phyloP scores from a whole-genome alignment of 2,329 filamentous ascomycete species.

The Aspergillus transmontanensis region DNA sequence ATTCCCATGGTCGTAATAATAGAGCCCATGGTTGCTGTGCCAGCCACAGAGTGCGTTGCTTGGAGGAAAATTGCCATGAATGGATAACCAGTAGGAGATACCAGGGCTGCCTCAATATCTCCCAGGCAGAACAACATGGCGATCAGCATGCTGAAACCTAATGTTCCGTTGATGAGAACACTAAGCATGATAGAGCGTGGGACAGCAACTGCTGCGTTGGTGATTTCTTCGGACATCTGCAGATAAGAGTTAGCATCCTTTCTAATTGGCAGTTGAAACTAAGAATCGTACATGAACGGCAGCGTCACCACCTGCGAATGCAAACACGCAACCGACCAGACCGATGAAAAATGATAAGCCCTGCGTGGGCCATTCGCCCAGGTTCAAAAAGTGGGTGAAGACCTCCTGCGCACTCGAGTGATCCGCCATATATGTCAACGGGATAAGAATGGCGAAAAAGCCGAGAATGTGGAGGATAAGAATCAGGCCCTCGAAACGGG shows the following conservation, averaged over 20 bases:
- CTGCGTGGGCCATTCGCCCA: constrained; percentile 47
- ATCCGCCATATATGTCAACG: constrained; percentile 47
- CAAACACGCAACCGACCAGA: constrained; percentile 37
- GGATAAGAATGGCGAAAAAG: constrained; percentile 55
- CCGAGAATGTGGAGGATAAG: constrained; percentile 55
- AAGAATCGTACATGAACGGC: constrained; percentile 39
- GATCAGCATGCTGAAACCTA: constrained; percentile 42
- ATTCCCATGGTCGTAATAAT: constrained; percentile 34
- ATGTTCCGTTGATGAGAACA: constrained; percentile 37
- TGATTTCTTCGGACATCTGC: constrained; percentile 44
- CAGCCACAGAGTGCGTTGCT: constrained; percentile 30
- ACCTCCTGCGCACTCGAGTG: constrained; percentile 45
- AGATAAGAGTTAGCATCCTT: neutral
- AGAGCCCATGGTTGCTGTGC: constrained; percentile 27
- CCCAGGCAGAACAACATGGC: constrained; percentile 44
- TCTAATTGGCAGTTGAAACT: neutral
- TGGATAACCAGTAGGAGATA: constrained; percentile 33
- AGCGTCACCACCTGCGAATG: constrained; percentile 42
- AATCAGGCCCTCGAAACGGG: constrained; percentile 52
- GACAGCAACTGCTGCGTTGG: constrained; percentile 38
- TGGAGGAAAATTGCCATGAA: constrained; percentile 39
- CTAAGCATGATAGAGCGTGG: constrained; percentile 41
- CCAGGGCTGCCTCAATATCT: constrained; percentile 30
- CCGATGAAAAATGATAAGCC: constrained; percentile 45
- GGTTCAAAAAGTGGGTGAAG: constrained; percentile 52